phyloP scores from a whole-genome alignment of 108 stramenopile genomes.

The Skeletonema costatum region DNA sequence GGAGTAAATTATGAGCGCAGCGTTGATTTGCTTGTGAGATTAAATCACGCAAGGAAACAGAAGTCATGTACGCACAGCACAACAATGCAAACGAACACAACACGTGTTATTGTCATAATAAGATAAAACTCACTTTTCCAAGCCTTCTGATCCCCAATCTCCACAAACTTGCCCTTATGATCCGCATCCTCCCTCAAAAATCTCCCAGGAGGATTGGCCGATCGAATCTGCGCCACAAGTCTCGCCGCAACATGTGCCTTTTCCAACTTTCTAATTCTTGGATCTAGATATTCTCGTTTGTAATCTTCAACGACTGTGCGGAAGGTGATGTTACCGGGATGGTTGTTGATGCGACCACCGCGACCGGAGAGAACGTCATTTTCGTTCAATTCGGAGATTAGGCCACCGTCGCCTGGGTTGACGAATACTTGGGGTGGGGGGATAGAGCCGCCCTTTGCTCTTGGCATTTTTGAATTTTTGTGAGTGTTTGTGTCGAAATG shows the following conservation, averaged over 20 bases:
- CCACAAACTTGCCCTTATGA: constrained; percentile 46
- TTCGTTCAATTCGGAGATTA: constrained; percentile 34
- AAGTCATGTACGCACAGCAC: too few species aligned
- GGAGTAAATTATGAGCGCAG: background rate
- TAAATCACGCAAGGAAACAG: background rate
- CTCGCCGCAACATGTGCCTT: constrained; percentile 51
- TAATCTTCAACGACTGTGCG: constrained; percentile 46
- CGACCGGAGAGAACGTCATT: constrained; percentile 53
- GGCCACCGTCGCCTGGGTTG: constrained; percentile 20
- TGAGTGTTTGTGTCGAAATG: background rate
- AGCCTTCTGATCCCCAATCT: constrained; percentile 58
- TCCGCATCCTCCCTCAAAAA: constrained; percentile 56
- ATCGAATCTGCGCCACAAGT: constrained; percentile 49
- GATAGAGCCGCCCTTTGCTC: constrained; percentile 29
- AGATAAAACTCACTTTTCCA: constrained; percentile 46
- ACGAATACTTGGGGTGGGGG: constrained; percentile 24
- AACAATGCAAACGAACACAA: too few species aligned
- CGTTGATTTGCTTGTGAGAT: background rate
- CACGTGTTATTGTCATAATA: too few species aligned
- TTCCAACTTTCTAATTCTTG: constrained; percentile 42
- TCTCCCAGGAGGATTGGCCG: constrained; percentile 49
- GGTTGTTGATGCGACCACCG: constrained; percentile 57
- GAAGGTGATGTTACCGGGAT: constrained; percentile 54
- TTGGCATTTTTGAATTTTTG: constrained; percentile 7
- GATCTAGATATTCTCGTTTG: constrained; percentile 50